Evolutionary conservation across 2,329 filamentous ascomycete genomes (phyloP).

Genomic region (Clarireedia homoeocarpa): DNA sequence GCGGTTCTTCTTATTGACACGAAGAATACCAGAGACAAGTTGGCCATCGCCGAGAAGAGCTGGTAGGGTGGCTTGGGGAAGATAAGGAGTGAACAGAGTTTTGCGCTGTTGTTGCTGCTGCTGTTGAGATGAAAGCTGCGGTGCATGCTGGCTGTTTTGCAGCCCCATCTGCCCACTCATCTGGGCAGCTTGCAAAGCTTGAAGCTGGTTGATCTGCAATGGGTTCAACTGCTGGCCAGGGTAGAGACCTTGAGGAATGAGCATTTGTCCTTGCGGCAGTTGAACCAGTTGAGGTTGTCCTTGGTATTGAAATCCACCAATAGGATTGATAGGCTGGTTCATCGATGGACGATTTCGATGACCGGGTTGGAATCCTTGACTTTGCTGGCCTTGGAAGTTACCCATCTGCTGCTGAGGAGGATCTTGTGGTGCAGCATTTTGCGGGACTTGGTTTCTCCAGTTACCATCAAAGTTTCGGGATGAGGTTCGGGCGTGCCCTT

Average conservation of each 20-base stretch:
- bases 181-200: slow-evolving; percentile 84
- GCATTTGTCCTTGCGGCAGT: slow-evolving; percentile 74
- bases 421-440: slow-evolving; percentile 39
- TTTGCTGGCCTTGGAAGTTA: slow-evolving; percentile 65
- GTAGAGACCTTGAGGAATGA: slow-evolving; percentile 73
- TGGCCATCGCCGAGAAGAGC: slow-evolving; percentile 86
- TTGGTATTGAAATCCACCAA: slow-evolving; percentile 85
- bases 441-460: slow-evolving; percentile 74
- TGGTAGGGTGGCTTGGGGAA: slow-evolving; percentile 88
- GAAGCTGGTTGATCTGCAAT: slow-evolving; percentile 81
- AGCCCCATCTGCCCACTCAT: slow-evolving; percentile 68
- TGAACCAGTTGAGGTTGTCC: slow-evolving; percentile 83
- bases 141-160: slow-evolving; percentile 64
- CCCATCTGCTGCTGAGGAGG: slow-evolving; percentile 50
- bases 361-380: slow-evolving; percentile 78
- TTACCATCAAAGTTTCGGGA: slow-evolving; percentile 97
- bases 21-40: slow-evolving; percentile 90
- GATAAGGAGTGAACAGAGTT: slow-evolving; percentile 95
- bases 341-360: slow-evolving; percentile 82
- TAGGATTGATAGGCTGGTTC: slow-evolving; percentile 73
- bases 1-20: slow-evolving; percentile 99
- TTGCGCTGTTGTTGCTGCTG: slow-evolving; percentile 91
- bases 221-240: slow-evolving; percentile 78
- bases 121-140: slow-evolving; percentile 58
- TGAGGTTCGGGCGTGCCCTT: slow-evolving; percentile 68